phyloP scores from a whole-genome alignment of 2,329 filamentous ascomycete genomes.

The Gyromitra esculenta region DNA sequence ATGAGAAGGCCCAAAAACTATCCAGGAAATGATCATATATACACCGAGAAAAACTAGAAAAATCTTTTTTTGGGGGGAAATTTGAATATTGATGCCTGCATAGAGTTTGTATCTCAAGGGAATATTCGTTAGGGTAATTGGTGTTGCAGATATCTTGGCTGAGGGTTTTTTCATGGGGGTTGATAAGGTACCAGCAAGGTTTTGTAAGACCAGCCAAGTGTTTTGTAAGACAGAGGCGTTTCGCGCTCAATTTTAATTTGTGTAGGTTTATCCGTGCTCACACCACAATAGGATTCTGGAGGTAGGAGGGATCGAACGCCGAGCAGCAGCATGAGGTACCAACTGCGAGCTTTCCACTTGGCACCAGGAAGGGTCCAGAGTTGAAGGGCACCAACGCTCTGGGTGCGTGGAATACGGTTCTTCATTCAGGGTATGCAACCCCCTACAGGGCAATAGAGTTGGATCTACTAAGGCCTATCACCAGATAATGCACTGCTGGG shows the following conservation, averaged over 20 bases:
- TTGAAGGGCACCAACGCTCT: not conserved
- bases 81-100: not conserved
- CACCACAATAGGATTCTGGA: too few relatives aligned
- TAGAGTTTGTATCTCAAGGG: not conserved
- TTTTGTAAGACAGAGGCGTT: too few relatives aligned
- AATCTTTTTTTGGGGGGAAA: too few relatives aligned
- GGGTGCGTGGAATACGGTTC: not conserved
- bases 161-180: not conserved
- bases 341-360: not conserved
- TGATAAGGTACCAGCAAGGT: not conserved
- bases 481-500: not conserved
- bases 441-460: not conserved
- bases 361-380: not conserved
- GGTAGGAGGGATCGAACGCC: too few relatives aligned
- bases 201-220: too few relatives aligned
- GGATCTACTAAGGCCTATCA: not conserved
- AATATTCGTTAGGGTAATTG: not conserved
- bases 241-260: too few relatives aligned
- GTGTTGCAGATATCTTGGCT: not conserved
- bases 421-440: not conserved
- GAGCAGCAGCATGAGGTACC: too few relatives aligned
- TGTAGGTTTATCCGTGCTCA: too few relatives aligned
- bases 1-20: too few relatives aligned
- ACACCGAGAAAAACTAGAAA: too few relatives aligned
- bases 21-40: too few relatives aligned